Conservation (phyloP, 2,329 filamentous ascomycete species). For the Pseudovirgaria hyperparasitica region DNA sequence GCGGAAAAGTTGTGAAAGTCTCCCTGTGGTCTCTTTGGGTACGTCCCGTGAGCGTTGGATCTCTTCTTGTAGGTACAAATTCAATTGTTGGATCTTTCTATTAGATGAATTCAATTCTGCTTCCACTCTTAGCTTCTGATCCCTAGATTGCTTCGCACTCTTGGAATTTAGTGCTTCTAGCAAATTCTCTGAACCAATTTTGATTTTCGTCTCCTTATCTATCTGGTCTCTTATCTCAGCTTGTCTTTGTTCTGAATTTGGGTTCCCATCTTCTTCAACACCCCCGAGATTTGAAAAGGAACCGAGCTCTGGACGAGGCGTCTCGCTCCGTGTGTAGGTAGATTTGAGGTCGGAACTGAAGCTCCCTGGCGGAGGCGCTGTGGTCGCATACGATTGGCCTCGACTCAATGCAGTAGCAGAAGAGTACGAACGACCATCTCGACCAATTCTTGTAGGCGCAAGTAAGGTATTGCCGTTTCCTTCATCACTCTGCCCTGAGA, state of each 20-base stretch:
- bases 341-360: conserved; percentile 82
- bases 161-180: conserved; percentile 88
- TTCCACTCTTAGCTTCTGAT: conserved; percentile 43
- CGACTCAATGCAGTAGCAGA: conserved; percentile 40
- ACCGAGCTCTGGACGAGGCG: conserved; percentile 43
- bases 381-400: conserved; percentile 56
- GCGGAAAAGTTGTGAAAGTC: conserved; percentile 45
- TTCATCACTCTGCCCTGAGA: conserved; percentile 24
- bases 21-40: conserved; percentile 34
- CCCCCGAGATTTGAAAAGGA: conserved; percentile 34
- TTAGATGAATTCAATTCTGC: conserved; percentile 86
- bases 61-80: conserved; percentile 46
- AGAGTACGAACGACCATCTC: conserved; percentile 45
- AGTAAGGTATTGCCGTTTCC: conserved; percentile 24
- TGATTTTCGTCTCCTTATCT: conserved; percentile 95
- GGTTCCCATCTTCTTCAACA: conserved; percentile 50
- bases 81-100: conserved; percentile 49
- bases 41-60: conserved; percentile 45
- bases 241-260: conserved; percentile 58
- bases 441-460: conserved; percentile 29
- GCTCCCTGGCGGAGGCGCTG: conserved; percentile 58
- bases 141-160: conserved; percentile 89
- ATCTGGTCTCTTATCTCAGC: conserved; percentile 69
- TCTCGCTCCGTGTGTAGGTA: conserved; percentile 51
- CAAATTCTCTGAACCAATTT: conserved; percentile 94